Evolutionary conservation across 169 alveolate genomes (phyloP).

Genomic region (Perkinsus olseni): DNA sequence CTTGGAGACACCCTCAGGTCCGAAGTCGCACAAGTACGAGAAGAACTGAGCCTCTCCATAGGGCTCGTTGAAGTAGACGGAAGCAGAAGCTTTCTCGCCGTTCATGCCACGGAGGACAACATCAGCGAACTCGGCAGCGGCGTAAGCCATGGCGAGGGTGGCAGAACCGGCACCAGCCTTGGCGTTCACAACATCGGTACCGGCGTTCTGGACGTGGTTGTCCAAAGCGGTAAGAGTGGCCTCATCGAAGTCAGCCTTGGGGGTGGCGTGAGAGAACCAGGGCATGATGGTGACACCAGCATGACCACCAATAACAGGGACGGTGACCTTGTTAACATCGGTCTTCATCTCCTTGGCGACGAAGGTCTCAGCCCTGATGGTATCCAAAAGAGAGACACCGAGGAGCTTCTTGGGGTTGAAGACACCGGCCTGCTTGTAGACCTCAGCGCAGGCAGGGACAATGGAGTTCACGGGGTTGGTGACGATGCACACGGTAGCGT

Average conservation of each 20-base stretch:
- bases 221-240: constrained; percentile 16
- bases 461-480: constrained; percentile 46
- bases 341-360: constrained; percentile 30
- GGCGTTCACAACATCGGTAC: constrained; percentile 24
- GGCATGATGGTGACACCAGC: constrained; percentile 23
- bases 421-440: constrained; percentile 31
- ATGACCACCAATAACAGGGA: constrained; percentile 48
- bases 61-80: constrained; percentile 12
- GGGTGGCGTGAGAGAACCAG: constrained; percentile 21
- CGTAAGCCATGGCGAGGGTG: constrained; percentile 12
- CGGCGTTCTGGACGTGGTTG: constrained; percentile 26
- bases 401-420: constrained; percentile 35
- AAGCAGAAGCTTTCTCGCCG: constrained; percentile 11
- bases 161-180: constrained; percentile 14
- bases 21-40: background rate
- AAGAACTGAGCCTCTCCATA: background rate
- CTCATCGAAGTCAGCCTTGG: constrained; percentile 3
- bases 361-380: constrained; percentile 40
- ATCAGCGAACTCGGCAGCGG: constrained; percentile 12
- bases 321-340: constrained; percentile 4
- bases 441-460: constrained; percentile 15
- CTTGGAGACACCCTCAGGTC: constrained; percentile 1
- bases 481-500: constrained; percentile 38
- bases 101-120: background rate
- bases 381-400: constrained; percentile 45